Conservation (phyloP, 2,329 filamentous ascomycete genomes). For the Ascochyta fabae region DNA sequence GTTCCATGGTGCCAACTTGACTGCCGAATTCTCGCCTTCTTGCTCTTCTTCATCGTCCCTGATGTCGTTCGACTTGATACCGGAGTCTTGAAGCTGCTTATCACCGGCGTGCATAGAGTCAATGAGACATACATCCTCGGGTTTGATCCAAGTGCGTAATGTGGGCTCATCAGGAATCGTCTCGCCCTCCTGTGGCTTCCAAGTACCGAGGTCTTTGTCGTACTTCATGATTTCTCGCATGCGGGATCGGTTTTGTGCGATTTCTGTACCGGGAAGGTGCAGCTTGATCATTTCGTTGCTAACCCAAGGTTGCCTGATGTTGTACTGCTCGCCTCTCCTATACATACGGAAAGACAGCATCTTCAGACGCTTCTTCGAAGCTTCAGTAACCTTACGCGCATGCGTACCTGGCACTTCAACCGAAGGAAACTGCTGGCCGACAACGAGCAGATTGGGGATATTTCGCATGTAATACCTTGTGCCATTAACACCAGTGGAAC, state of each 20-base stretch:
- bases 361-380: constrained; percentile 95
- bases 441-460: constrained; percentile 88
- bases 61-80: constrained; percentile 74
- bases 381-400: constrained; percentile 92
- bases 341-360: constrained; percentile 94
- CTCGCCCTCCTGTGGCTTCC: constrained; percentile 74
- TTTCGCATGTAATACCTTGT: constrained; percentile 83
- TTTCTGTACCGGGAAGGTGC: constrained; percentile 90
- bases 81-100: constrained; percentile 88
- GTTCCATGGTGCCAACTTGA: constrained; percentile 94
- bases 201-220: constrained; percentile 85
- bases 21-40: constrained; percentile 77
- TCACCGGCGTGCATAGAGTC: constrained; percentile 97
- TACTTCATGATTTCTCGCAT: constrained; percentile 96
- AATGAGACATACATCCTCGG: constrained; percentile 91
- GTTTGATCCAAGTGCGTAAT: constrained; percentile 87
- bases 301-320: constrained; percentile 79
- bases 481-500: constrained; percentile 77
- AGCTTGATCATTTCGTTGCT: constrained; percentile 67
- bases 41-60: constrained; percentile 67
- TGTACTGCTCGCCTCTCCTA: constrained; percentile 72
- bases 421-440: constrained; percentile 91
- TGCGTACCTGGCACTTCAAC: constrained; percentile 93
- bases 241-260: constrained; percentile 95
- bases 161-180: constrained; percentile 78